Evolutionary conservation across 305 asterid genomes (phyloP).

Genomic region (Solanum hybrid): DNA sequence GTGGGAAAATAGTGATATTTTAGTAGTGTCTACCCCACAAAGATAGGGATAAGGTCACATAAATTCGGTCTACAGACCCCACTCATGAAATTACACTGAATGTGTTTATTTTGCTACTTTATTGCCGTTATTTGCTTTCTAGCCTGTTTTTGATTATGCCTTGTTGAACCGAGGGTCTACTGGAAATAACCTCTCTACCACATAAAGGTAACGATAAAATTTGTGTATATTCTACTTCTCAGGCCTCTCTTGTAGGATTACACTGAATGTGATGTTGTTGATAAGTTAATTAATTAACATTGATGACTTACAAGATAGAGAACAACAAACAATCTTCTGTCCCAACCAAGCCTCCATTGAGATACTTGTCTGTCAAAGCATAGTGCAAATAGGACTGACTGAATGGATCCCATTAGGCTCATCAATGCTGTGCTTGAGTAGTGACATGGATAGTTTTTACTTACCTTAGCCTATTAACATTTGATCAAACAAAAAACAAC

Average conservation of each 20-base stretch:
- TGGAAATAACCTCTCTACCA: background rate
- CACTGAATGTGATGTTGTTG: background rate
- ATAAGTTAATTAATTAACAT: background rate
- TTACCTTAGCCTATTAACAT: constrained; percentile 10
- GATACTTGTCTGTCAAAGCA: constrained; percentile 5
- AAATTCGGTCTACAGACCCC: background rate
- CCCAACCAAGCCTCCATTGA: constrained; percentile 26
- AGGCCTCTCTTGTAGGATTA: rapidly evolving
- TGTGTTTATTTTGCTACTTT: background rate
- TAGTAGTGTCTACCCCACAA: background rate
- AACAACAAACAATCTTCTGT: constrained; percentile 12
- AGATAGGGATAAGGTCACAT: background rate
- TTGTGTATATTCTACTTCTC: background rate
- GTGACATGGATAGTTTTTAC: constrained; percentile 19
- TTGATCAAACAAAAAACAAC: background rate
- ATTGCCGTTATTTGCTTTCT: background rate
- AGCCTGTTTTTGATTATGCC: background rate
- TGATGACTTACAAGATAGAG: constrained; percentile 12
- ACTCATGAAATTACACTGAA: background rate
- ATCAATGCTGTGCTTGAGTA: constrained; percentile 24
- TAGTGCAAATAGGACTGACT: constrained; percentile 11
- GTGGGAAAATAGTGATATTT: background rate
- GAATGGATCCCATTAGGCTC: constrained; percentile 20
- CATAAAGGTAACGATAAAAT: background rate
- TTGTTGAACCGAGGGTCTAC: background rate